Conservation (phyloP, 768 basidiomycete genomes). For the Termitomyces sp. region DNA sequence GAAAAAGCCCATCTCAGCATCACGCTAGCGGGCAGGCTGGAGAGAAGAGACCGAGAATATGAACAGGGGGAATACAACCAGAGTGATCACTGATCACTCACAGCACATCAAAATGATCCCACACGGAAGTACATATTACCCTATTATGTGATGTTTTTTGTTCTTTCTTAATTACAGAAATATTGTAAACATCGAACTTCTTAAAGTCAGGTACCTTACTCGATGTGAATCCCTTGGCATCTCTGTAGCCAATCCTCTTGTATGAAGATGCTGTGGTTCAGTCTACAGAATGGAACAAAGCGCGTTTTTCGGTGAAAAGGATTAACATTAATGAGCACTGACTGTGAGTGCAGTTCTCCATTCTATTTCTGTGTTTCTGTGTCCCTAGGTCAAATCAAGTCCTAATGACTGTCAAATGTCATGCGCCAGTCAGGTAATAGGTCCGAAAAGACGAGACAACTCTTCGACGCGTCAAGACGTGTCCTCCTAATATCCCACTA, state of each 20-base stretch:
- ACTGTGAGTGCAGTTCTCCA: not conserved
- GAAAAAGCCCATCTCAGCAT: constrained; percentile 51
- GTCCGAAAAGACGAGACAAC: not conserved
- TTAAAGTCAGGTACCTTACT: not conserved
- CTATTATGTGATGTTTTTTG: not conserved
- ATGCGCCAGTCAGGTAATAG: too few relatives aligned
- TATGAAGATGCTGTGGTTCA: not conserved
- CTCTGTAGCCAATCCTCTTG: not conserved
- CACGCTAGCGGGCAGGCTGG: constrained; percentile 15
- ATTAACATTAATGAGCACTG: not conserved
- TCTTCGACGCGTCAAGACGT: not conserved
- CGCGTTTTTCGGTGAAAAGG: too few relatives aligned
- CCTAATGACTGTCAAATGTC: not conserved
- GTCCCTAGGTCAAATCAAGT: not conserved
- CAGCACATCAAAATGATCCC: constrained; percentile 6
- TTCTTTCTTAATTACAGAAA: not conserved
- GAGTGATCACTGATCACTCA: not conserved
- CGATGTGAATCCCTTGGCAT: not conserved
- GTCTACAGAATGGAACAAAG: not conserved
- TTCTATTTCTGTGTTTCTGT: too few relatives aligned
- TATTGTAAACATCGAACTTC: not conserved
- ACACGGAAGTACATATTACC: not conserved
- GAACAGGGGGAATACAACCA: not conserved
- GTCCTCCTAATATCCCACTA: too few relatives aligned
- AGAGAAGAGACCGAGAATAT: not conserved